Conservation (phyloP, 2,329 filamentous ascomycete genomes). For the Ceratocystis alfenasii region DNA sequence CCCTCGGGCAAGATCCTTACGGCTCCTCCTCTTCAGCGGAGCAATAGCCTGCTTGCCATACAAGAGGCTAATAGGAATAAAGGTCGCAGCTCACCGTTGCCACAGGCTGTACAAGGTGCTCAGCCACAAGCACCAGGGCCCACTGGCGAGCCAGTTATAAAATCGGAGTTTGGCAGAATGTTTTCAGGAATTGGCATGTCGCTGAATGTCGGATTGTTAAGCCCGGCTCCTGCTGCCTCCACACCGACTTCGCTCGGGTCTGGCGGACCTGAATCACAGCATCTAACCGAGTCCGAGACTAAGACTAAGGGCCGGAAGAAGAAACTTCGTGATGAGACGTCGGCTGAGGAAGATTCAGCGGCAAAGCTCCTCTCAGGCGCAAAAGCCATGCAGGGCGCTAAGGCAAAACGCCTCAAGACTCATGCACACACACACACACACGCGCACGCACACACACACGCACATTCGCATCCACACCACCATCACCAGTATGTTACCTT, state of each 20-base stretch:
- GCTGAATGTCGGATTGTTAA: conserved; percentile 41
- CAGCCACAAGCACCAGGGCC: conserved; percentile 70
- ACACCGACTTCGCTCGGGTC: conserved; percentile 27
- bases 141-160: conserved; percentile 74
- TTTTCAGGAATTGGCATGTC: conserved; percentile 76
- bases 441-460: not conserved
- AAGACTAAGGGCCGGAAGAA: conserved; percentile 39
- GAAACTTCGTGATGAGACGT: conserved; percentile 66
- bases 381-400: conserved; percentile 48
- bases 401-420: conserved; percentile 57
- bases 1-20: conserved; percentile 41
- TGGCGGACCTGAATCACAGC: conserved; percentile 35
- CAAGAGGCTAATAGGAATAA: conserved; percentile 64
- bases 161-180: conserved; percentile 89
- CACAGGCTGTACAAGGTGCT: conserved; percentile 86
- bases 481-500: conserved; percentile 50
- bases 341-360: conserved; percentile 51
- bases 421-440: conserved; percentile 34
- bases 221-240: conserved; percentile 38
- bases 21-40: conserved; percentile 28
- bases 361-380: not conserved
- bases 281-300: conserved; percentile 35
- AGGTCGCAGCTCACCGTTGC: conserved; percentile 74
- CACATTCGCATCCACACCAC: conserved; percentile 45
- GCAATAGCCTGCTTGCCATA: conserved; percentile 57